Base-by-base conservation (phyloP, 2,329 filamentous ascomycete species). In the Aaosphaeria pasadenensis region DNA sequence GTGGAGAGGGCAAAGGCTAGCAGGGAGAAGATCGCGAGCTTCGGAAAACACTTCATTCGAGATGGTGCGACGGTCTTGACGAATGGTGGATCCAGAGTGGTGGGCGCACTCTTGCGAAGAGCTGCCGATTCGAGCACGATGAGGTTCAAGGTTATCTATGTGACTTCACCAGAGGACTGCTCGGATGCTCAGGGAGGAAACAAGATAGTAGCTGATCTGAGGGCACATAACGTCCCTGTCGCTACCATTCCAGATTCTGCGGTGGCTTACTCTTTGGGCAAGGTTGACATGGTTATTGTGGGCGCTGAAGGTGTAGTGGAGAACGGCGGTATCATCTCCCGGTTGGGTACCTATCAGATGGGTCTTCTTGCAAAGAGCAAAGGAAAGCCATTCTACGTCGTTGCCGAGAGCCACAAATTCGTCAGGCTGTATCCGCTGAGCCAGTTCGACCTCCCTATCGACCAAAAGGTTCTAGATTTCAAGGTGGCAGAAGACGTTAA, bases 381-480 rank as follows among this genome's bases (percentile, higher is more conserved):
- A 52, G 83, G 85, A 36, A 85, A 89, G 53, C 88, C 88, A 0
- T 89, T 97, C 59, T 96, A 95, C 63, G 91, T 96, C 13, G 91
- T 94, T 5, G 88, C 88, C 1, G 94, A 99, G 75, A 95, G 89
- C 61, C 94, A 99, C 77, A 99, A 99, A 74, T 96, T 99, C 66
- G 90, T 95, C 41, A 82, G 91, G 60, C 80, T 94, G 47, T 94
- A 91, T 61, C 89, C 92, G 1, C 74, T 94, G 24, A 84, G 86
- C 53, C 90, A 96, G 71, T 83, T 86, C 50, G 88, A 94, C 64
- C 75, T 95, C 49, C 88, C 88, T 0, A 84, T 95, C 56, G 81
- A 87, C 64, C 90, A 96, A 71, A 80, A 83, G 32, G 80, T 95
- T 11, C 77, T 94, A 50, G 83, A 89, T 43, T 95, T 94, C 67